These are phyloP conservation scores for Rhipidocladum racemiflorum DNA, from an alignment of 176 grass and related monocot species.

Conservation along the genomic window DNA sequence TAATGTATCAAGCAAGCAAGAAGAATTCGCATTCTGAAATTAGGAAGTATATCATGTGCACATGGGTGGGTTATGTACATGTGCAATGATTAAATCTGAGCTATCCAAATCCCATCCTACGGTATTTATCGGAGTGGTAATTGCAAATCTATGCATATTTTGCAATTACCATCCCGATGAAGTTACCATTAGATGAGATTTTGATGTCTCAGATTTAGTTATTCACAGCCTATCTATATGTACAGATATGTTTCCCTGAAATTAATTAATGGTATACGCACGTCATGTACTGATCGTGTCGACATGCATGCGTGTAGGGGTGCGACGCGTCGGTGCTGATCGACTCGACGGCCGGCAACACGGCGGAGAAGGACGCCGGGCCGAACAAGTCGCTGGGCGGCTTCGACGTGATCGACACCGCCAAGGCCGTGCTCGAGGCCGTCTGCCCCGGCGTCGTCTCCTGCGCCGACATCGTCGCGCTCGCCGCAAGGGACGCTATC, in stretches of 20 bases:
- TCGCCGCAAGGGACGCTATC: slow-evolving; percentile 69
- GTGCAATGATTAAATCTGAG: no score
- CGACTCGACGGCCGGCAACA: slow-evolving; percentile 38
- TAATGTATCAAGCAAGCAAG: neutral
- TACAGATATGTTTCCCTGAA: no score
- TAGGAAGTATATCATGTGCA: no score
- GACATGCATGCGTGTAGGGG: slow-evolving; percentile 18
- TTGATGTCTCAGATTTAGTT: no score
- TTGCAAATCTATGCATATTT: no score
- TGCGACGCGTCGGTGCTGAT: slow-evolving; percentile 87
- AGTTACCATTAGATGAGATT: no score
- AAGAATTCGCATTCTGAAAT: neutral
- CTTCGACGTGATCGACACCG: slow-evolving; percentile 68
- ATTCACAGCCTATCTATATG: no score
- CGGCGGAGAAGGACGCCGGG: slow-evolving; percentile 72
- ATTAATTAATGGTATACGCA: neutral
- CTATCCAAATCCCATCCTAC: no score
- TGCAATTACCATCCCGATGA: no score
- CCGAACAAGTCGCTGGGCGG: slow-evolving; percentile 58
- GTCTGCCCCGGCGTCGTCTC: slow-evolving; percentile 61
- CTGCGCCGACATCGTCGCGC: slow-evolving; percentile 77
- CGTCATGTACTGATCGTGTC: neutral
- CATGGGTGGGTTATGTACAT: no score
- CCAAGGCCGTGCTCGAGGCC: slow-evolving; percentile 61
- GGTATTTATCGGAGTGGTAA: no score